These are phyloP conservation scores for Saitoella complicata DNA, from an alignment of 805 yeast genomes.

Conservation along the genomic window DNA sequence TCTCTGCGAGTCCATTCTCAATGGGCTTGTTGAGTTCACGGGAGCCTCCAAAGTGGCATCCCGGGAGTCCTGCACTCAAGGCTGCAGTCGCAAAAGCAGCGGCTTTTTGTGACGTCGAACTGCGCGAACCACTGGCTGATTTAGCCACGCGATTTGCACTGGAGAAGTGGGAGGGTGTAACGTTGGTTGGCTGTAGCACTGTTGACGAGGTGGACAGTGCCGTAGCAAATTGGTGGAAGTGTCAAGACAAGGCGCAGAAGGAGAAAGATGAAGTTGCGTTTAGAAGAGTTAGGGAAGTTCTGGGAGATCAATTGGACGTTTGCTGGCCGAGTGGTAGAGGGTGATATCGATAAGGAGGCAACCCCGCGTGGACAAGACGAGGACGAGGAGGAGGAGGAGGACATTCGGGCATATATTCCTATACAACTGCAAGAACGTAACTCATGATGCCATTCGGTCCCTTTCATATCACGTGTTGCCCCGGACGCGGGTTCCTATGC, in stretches of 20 bases:
- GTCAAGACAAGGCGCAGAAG: slow-evolving; percentile 24
- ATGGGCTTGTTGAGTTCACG: slow-evolving; percentile 70
- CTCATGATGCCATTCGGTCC: too few relatives aligned
- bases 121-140: slow-evolving; percentile 37
- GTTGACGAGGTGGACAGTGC: slow-evolving; percentile 51
- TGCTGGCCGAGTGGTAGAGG: slow-evolving; percentile 32
- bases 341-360: too few relatives aligned
- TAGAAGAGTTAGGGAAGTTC: slow-evolving; percentile 26
- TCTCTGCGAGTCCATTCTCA: slow-evolving; percentile 72
- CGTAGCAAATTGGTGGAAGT: slow-evolving; percentile 36
- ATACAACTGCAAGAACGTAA: too few relatives aligned
- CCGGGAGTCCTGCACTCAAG: slow-evolving; percentile 47
- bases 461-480: too few relatives aligned
- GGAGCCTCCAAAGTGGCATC: slow-evolving; percentile 62
- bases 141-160: slow-evolving; percentile 66
- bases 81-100: slow-evolving; percentile 30
- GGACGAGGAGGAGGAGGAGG: too few relatives aligned
- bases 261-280: slow-evolving; percentile 30
- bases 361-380: too few relatives aligned
- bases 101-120: slow-evolving; percentile 36
- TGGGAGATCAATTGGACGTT: slow-evolving; percentile 43
- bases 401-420: too few relatives aligned
- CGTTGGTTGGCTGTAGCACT: slow-evolving; percentile 65
- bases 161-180: slow-evolving; percentile 45
- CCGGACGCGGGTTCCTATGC: too few relatives aligned